phyloP scores from a whole-genome alignment of 768 basidiomycete genomes.

The Kwoniella heveanensis region DNA sequence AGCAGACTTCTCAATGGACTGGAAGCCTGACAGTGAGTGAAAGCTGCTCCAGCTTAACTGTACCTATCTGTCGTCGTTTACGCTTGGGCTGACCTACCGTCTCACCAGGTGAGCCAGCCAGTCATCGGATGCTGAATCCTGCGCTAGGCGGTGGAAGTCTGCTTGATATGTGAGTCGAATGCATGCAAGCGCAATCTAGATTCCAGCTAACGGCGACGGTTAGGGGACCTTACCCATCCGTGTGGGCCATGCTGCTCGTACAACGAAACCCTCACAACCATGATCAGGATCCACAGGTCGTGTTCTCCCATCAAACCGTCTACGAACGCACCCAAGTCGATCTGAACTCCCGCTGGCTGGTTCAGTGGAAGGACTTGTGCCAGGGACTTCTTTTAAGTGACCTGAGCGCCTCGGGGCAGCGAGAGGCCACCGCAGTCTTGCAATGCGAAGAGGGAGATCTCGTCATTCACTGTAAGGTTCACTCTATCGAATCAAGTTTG shows the following conservation, averaged over 20 bases:
- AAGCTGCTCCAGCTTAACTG: too few relatives aligned
- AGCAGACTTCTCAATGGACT: conserved; percentile 74
- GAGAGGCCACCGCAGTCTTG: conserved; percentile 58
- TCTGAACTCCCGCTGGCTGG: conserved; percentile 70
- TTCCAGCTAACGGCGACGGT: too few relatives aligned
- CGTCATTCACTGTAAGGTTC: conserved; percentile 59
- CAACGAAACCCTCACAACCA: conserved; percentile 80
- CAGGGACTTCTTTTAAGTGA: conserved; percentile 58
- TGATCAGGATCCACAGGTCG: conserved; percentile 61
- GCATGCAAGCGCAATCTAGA: too few relatives aligned
- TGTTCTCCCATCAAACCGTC: conserved; percentile 74
- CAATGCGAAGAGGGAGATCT: conserved; percentile 76
- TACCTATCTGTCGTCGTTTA: too few relatives aligned
- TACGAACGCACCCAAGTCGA: conserved; percentile 78
- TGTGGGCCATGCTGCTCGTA: conserved; percentile 74
- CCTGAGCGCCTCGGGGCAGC: conserved; percentile 29
- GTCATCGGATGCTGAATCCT: conserved; percentile 75
- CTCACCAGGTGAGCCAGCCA: not conserved
- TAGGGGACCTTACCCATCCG: conserved; percentile 36
- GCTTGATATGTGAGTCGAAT: conserved; percentile 78
- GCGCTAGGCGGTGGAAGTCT: conserved; percentile 77
- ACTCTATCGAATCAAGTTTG: too few relatives aligned
- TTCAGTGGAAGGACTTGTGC: conserved; percentile 68
- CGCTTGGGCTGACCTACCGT: not conserved
- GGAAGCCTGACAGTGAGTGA: conserved; percentile 68